Conservation (phyloP, 2,329 filamentous ascomycete species). For the Sporothrix variecibatus region DNA sequence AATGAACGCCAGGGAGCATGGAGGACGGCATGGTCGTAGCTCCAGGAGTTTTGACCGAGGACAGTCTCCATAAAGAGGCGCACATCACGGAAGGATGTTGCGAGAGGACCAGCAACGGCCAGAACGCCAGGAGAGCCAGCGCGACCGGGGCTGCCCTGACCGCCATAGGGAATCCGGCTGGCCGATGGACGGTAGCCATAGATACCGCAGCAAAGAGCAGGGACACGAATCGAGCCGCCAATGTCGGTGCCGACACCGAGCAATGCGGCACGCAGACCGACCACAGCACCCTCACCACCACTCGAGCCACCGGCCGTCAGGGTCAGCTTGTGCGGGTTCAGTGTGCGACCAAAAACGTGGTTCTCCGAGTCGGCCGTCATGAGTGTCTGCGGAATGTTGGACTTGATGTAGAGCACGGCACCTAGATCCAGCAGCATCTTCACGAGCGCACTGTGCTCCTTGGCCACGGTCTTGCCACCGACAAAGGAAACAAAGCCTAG, state of each 20-base stretch:
- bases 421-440: slow-evolving; percentile 33
- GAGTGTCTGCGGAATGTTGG: slow-evolving; percentile 34
- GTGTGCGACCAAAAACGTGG: slow-evolving; percentile 38
- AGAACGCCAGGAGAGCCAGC: not conserved
- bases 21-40: not conserved
- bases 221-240: slow-evolving; percentile 33
- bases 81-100: slow-evolving; percentile 53
- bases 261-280: slow-evolving; percentile 38
- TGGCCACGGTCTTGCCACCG: slow-evolving; percentile 4
- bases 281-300: slow-evolving; percentile 42
- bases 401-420: slow-evolving; percentile 35
- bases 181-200: slow-evolving; percentile 36
- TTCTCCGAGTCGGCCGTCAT: slow-evolving; percentile 38
- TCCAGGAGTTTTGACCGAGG: slow-evolving; percentile 51
- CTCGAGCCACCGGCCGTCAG: slow-evolving; percentile 41
- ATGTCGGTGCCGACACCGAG: slow-evolving; percentile 43
- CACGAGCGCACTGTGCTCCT: slow-evolving; percentile 31
- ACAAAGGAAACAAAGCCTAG: slow-evolving; percentile 16
- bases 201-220: slow-evolving; percentile 38
- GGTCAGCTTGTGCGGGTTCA: slow-evolving; percentile 40
- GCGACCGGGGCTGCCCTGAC: not conserved
- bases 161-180: not conserved
- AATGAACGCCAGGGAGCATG: not conserved
- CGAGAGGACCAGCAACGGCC: slow-evolving; percentile 19
- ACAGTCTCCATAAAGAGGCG: slow-evolving; percentile 52